phyloP scores from a whole-genome alignment of 345 rosid species.

The Orychophragmus violaceus region DNA sequence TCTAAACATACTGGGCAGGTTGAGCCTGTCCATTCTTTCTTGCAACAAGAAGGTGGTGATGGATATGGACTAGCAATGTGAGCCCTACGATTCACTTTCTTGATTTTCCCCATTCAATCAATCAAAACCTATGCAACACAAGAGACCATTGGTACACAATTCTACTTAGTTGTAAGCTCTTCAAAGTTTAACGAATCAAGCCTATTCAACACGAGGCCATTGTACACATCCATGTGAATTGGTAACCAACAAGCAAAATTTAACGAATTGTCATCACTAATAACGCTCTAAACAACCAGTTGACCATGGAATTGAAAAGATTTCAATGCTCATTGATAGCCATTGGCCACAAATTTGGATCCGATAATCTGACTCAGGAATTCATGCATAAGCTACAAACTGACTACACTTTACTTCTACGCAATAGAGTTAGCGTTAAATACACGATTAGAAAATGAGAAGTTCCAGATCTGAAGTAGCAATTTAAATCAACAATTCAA shows the following conservation, averaged over 20 bases:
- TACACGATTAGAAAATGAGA: background rate
- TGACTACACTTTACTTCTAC: conserved; percentile 8
- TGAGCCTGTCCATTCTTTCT: conserved; percentile 62
- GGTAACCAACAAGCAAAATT: conserved; percentile 11
- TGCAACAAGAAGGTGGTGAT: conserved; percentile 39
- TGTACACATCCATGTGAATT: conserved; percentile 2
- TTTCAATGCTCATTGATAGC: background rate
- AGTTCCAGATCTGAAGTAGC: conserved; percentile 8
- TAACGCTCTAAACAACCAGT: background rate
- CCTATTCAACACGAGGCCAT: background rate
- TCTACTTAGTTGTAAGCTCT: background rate
- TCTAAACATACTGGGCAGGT: conserved; percentile 74
- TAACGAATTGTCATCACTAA: background rate
- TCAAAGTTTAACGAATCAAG: too few relatives aligned
- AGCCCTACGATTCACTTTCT: conserved; percentile 26
- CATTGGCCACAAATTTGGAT: conserved; percentile 12
- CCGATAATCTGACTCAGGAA: background rate
- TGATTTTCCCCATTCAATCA: conserved; percentile 48
- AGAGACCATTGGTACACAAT: background rate
- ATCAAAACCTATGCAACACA: conserved; percentile 16
- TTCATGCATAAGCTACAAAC: conserved; percentile 8
- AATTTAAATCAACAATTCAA: background rate
- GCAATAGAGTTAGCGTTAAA: background rate
- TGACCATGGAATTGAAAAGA: background rate
- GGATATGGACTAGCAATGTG: conserved; percentile 28